Base-by-base conservation (phyloP, 2,329 filamentous ascomycete species). In the Xylaria sp. region DNA sequence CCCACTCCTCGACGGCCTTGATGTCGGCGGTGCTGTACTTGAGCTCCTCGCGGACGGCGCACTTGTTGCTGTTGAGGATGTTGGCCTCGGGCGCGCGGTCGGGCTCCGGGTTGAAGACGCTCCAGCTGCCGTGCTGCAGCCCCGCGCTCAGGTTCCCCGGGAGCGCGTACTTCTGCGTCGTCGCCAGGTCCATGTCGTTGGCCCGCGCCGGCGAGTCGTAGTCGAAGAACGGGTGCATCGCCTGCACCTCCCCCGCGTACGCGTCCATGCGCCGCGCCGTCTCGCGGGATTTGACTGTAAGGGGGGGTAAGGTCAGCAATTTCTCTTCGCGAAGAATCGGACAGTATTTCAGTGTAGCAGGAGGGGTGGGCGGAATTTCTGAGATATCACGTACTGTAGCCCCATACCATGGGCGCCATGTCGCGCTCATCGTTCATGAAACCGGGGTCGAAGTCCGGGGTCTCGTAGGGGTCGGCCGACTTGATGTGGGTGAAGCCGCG, bases 341-440 rank as follows among this genome's bases (percentile, higher is more conserved):
- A n/a, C n/a, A n/a, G n/a, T n/a, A n/a, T n/a, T n/a, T n/a, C n/a
- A n/a, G n/a, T n/a, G n/a, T n/a, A n/a, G n/a, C n/a, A n/a, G n/a
- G n/a, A n/a, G n/a, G n/a, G n/a, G n/a, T n/a, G n/a, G n/a, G 11
- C 16, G 11, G 5, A 7, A 7, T 11, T 13, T 13, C 11, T 11
- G 11, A 13, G 5, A 34, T 11, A 13, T 13, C 9, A 34, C 29
- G 4, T 34, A 34, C 29, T 89, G 73, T 92, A 92, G 3, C 86
- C 86, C 89, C 89, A 92, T 5, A 92, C 88, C 86, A 90, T 91
- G 7, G 89, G 88, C 1, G 86, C 88, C 89, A 92, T 92, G 66
- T 92, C 90, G 20, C 89, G 81, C 73, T 90, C 87, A 72, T 92
- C 89, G 65, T 90, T 92, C 89, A 92, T 91, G 77, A 92, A 92